phyloP scores from a whole-genome alignment of 257 asterid genomes.

The Plantago ovata region DNA sequence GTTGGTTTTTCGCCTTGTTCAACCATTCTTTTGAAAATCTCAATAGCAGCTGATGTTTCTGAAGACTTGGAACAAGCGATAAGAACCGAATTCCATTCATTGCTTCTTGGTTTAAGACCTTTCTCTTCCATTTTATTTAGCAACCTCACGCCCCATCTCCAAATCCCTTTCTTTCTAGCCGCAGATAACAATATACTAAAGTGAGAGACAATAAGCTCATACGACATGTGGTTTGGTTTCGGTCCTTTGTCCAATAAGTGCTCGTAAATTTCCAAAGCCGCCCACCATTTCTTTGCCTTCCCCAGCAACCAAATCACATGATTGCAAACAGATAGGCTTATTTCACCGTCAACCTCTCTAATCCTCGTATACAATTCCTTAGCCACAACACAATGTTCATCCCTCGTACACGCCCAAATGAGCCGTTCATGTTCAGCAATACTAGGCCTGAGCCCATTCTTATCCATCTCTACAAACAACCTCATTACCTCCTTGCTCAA shows the following conservation, averaged over 20 bases:
- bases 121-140: conserved; percentile 91
- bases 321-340: conserved; percentile 84
- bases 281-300: conserved; percentile 98
- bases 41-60: conserved; percentile 76
- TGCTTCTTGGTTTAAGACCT: conserved; percentile 74
- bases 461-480: conserved; percentile 69
- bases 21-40: conserved; percentile 86
- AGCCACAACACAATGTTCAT: conserved; percentile 68
- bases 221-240: conserved; percentile 72
- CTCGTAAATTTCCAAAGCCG: conserved; percentile 90
- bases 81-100: conserved; percentile 93
- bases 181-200: conserved; percentile 66
- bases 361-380: conserved; percentile 74
- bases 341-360: conserved; percentile 53
- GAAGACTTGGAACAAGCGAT: conserved; percentile 89
- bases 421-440: conserved; percentile 65
- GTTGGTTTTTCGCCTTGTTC: conserved; percentile 85
- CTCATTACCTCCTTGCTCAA: conserved; percentile 48
- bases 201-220: conserved; percentile 76
- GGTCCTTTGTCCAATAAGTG: conserved; percentile 87
- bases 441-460: conserved; percentile 40
- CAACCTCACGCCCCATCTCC: conserved; percentile 94
- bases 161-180: conserved; percentile 73
- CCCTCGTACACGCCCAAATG: conserved; percentile 84
- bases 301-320: conserved; percentile 94